Evolutionary conservation across 192 early-diverging fungal species (phyloP), one percentile per base, ranked within the genome.

Genomic region (Gryganskiella cystojenkinii): DNA sequence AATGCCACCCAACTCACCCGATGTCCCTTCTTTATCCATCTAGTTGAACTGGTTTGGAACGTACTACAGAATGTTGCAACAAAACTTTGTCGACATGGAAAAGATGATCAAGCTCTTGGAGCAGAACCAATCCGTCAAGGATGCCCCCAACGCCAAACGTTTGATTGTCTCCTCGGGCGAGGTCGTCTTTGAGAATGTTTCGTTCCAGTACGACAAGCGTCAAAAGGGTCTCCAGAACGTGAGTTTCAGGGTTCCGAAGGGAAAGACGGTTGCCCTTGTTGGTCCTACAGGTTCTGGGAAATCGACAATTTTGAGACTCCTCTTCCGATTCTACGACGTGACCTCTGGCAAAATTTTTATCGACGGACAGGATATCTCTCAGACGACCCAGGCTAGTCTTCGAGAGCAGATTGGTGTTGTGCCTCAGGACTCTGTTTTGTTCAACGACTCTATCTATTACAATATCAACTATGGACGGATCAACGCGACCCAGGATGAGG

Each of bases 1-100:
- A 31, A 30, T 34, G n/a, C 42, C 4, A 5, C n/a, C n/a, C n/a
- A n/a, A n/a, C n/a, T n/a, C n/a, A n/a, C n/a, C n/a, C n/a, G n/a
- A n/a, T n/a, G n/a, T n/a, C n/a, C n/a, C 9, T 30, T 24, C n/a
- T 9, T 1, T 59, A 31, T 56, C 31, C 22, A 6, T 27, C 37
- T 80, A 88, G 86, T 80, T 94, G 43, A 90, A 87, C 72, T 95
- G 92, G 89, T 95, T 99, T 49, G 97, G 97, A 34, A 94, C 93
- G 3, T 96, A 96, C 67, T 99, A 99, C 75, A 87, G 97, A 20
- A 89, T 93, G 59, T 94, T 97, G 43, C 95, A 98, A 79, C 93
- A 95, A 78, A 95, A 93, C 80, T 91, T 95, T 76, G 84, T 93
- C 52, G 97, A 99, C 67, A 98, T 98, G 97, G 98, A 99, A 78